These are phyloP conservation scores for Coemansia sp. DNA, from an alignment of 192 early-diverging fungal genomes.

Conservation along the genomic window DNA sequence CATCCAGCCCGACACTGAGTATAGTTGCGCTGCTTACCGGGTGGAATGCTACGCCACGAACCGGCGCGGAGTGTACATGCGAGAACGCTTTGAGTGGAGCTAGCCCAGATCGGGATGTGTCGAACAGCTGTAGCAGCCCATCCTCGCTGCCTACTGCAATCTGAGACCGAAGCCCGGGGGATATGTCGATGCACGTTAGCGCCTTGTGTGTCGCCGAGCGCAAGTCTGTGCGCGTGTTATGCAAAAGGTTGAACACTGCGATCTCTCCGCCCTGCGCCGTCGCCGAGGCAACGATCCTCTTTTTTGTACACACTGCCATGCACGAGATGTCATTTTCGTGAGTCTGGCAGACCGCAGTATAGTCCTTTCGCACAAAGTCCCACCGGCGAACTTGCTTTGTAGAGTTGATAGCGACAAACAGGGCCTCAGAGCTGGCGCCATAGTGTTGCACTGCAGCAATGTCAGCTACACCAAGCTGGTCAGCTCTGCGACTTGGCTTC, in stretches of 20 bases:
- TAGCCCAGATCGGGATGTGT: slow-evolving; percentile 27
- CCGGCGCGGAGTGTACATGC: slow-evolving; percentile 35
- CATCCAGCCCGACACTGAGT: slow-evolving; percentile 37
- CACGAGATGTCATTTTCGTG: slow-evolving; percentile 51
- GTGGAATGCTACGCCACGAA: slow-evolving; percentile 40
- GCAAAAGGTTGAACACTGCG: slow-evolving; percentile 41
- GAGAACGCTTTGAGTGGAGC: slow-evolving; percentile 34
- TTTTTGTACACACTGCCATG: slow-evolving; percentile 39
- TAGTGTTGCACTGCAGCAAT: slow-evolving; percentile 40
- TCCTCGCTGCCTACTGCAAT: slow-evolving; percentile 50
- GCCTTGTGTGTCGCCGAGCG: slow-evolving; percentile 41
- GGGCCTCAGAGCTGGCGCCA: slow-evolving; percentile 24
- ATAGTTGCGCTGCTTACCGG: slow-evolving; percentile 11
- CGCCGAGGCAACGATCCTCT: slow-evolving; percentile 39
- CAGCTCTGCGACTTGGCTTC: slow-evolving; percentile 8
- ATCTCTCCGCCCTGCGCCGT: slow-evolving; percentile 47
- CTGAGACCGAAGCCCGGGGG: slow-evolving; percentile 26
- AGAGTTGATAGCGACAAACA: slow-evolving; percentile 51
- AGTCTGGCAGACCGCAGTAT: slow-evolving; percentile 36
- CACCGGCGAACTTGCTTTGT: slow-evolving; percentile 43
- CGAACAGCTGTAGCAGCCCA: slow-evolving; percentile 53
- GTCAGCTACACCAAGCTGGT: slow-evolving; percentile 8
- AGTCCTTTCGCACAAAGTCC: slow-evolving; percentile 41
- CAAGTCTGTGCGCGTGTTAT: slow-evolving; percentile 46
- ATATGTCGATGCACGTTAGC: slow-evolving; percentile 44